Percentiles rank a stretch among this genome's conserved stretches.
Conservation (phyloP, 176 grass and related monocot genomes). For the Cenchrus purpureus region DNA sequence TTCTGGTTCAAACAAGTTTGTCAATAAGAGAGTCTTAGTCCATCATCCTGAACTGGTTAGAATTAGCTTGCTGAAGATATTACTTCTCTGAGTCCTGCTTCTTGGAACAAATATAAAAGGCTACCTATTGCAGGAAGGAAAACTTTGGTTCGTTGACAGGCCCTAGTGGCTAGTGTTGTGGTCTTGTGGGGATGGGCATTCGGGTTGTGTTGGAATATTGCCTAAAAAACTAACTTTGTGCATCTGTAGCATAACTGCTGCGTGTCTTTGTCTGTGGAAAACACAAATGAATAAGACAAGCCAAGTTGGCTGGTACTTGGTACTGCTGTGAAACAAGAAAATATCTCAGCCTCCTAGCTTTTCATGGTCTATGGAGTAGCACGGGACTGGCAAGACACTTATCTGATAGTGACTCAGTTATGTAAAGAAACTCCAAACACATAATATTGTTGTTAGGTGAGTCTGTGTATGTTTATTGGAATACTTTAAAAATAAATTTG, state of each 20-base stretch:
- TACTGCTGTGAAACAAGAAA: constrained; percentile 22
- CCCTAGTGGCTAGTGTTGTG: not conserved
- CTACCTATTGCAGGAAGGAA: not conserved
- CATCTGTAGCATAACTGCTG: constrained; percentile 25
- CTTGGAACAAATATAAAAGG: constrained; percentile 13
- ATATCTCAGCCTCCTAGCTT: constrained; percentile 32
- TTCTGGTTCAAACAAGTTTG: constrained; percentile 14
- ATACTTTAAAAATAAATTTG: constrained; percentile 17
- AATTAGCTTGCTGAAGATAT: not conserved
- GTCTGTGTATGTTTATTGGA: not conserved
- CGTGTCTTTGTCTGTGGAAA: constrained; percentile 20
- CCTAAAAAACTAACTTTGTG: constrained; percentile 19
- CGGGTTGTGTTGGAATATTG: constrained; percentile 27
- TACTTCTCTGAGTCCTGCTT: constrained; percentile 16
- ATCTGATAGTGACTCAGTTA: constrained; percentile 33
- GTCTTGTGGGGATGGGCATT: not conserved
- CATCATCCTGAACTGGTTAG: constrained; percentile 1
- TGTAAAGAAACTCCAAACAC: not conserved
- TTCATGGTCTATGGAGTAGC: constrained; percentile 23
- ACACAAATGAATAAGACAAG: constrained; percentile 39
- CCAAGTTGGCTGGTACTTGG: constrained; percentile 34
- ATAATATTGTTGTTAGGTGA: constrained; percentile 34
- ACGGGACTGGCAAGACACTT: constrained; percentile 28
- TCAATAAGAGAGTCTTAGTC: constrained; percentile 21
- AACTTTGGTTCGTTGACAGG: not conserved